Evolutionary conservation across 2,329 filamentous ascomycete genomes (phyloP), one percentile per base, ranked within the genome.

Genomic region (Tolypocladium tropicale): DNA sequence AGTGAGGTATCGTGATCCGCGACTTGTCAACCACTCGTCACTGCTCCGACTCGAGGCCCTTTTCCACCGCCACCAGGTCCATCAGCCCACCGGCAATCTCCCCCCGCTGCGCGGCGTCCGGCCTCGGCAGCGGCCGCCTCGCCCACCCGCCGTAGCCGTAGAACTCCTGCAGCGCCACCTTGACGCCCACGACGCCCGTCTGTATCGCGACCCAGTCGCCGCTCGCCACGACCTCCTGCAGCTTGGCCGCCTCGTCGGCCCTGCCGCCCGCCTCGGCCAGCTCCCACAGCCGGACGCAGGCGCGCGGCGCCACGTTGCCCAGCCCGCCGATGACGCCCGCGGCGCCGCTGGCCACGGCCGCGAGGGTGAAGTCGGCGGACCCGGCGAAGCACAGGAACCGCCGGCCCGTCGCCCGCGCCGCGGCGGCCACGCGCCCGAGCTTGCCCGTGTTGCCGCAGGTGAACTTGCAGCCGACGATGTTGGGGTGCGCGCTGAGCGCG

Each of bases 271-370:
- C 69, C 43, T 77, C 74, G 68, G 82, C 88, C 7, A 88, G 73
- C 59, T 82, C 71, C 55, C 83, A 69, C 21, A 89, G 72, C 63
- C 81, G 73, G 23, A 85, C 78, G 68, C 85, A 86, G 5, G 84
- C 74, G 65, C 80, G 80, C 12, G 85, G 88, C 2, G 83, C 78
- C 49, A 91, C 75, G 68, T 92, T 91, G 25, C 80, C 88, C 55
- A 87, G 76, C 12, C 87, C 88, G n/a, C 82, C 84, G 59, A 91
- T 86, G 63, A 88, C 80, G 37, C 88, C 88, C 56, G 85, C 81
- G 2, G 84, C 87, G 33, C 87, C 87, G 5, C 82, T 85, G 41
- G 87, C 77, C 48, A 89, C 70, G 0, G 83, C 84, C 68, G 89
- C 86, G 14, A 90, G 71, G 12, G 84, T 85, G 69, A 90, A 90